Percentiles rank a stretch among this genome's conserved stretches.
phyloP scores from a whole-genome alignment of 805 yeast genomes.

The Soucietia sequanensis region DNA sequence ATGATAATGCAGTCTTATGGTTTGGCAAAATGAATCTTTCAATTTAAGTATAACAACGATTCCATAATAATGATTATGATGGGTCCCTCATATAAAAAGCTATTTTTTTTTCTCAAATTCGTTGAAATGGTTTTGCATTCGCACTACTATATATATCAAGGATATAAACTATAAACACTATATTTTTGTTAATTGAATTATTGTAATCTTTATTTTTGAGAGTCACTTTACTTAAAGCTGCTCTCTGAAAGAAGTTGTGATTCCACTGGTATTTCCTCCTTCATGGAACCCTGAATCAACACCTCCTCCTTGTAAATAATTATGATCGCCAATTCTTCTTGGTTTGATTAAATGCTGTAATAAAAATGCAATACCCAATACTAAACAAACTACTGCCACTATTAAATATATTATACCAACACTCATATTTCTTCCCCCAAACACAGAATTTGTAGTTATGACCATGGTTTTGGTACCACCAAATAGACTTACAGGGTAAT shows the following conservation, averaged over 20 bases:
- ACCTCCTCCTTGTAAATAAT: constrained; percentile 40
- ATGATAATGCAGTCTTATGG: too few relatives aligned
- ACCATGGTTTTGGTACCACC: constrained; percentile 90
- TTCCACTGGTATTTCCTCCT: constrained; percentile 4
- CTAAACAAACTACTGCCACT: constrained; percentile 73
- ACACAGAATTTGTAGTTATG: constrained; percentile 73
- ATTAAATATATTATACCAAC: constrained; percentile 83
- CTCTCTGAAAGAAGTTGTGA: constrained; percentile 21
- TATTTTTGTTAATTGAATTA: too few relatives aligned
- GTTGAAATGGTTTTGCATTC: too few relatives aligned
- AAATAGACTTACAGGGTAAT: constrained; percentile 78
- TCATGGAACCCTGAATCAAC: constrained; percentile 8
- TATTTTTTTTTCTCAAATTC: too few relatives aligned
- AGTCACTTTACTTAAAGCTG: constrained; percentile 23
- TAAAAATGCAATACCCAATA: constrained; percentile 73
- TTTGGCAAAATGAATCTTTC: too few relatives aligned
- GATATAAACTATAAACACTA: too few relatives aligned
- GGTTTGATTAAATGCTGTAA: constrained; percentile 82
- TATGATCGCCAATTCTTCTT: constrained; percentile 80
- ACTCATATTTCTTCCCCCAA: constrained; percentile 86
- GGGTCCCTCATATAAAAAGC: too few relatives aligned
- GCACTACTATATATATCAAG: too few relatives aligned
- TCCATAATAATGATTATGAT: too few relatives aligned
- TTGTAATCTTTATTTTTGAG: too few relatives aligned
- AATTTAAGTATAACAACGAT: too few relatives aligned